Evolutionary conservation across 1,284 basidiomycete species (phyloP).

Genomic region (Pseudozyma pruni): DNA sequence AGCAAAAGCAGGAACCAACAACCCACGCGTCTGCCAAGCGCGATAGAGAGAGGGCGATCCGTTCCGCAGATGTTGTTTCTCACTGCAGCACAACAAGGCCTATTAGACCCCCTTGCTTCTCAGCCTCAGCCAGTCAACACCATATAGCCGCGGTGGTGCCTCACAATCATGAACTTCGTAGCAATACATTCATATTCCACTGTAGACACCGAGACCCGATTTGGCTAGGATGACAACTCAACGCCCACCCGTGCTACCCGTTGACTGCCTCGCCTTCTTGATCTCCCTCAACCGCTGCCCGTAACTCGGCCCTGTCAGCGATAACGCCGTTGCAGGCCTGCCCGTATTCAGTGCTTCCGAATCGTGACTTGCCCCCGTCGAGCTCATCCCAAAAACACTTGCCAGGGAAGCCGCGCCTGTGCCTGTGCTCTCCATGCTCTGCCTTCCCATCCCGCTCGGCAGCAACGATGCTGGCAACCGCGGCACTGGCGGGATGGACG

Average conservation of each 20-base stretch:
- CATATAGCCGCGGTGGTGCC: too few species aligned
- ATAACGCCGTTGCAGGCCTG: background rate
- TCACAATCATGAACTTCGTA: too few species aligned
- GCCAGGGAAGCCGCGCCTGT: conserved; percentile 9
- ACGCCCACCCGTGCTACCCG: conserved; percentile 14
- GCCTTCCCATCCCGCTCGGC: conserved; percentile 15
- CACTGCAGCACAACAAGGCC: too few species aligned
- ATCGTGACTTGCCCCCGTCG: conserved; percentile 1
- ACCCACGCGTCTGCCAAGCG: too few species aligned
- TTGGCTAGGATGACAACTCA: background rate
- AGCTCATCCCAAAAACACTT: conserved; percentile 14
- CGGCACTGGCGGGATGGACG: conserved; percentile 14
- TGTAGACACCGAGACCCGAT: too few species aligned
- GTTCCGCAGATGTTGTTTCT: too few species aligned
- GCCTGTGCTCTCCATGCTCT: conserved; percentile 27
- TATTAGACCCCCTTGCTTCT: too few species aligned
- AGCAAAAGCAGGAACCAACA: too few species aligned
- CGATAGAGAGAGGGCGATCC: too few species aligned
- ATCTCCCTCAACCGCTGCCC: conserved; percentile 38
- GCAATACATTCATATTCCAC: too few species aligned
- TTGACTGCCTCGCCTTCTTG: conserved; percentile 29
- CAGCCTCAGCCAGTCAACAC: too few species aligned
- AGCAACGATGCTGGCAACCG: conserved; percentile 27
- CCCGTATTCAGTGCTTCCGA: background rate
- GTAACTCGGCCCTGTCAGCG: conserved; percentile 21